Conservation (phyloP, 192 early-diverging fungal species). For the Rhizophagus prolifer region DNA sequence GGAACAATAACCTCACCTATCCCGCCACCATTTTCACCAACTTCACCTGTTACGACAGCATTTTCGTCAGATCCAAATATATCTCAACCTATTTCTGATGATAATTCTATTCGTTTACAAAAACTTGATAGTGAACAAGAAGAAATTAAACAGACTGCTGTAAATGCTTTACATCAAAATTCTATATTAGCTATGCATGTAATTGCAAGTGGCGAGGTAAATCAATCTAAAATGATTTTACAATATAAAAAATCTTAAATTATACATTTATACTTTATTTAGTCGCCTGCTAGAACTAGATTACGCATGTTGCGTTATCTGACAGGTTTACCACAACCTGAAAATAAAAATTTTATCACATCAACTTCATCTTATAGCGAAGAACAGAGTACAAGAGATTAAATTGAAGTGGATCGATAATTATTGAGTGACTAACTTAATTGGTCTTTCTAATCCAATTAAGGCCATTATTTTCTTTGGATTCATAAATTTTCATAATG, state of each 20-base stretch:
- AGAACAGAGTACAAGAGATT: too few species aligned
- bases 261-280: background rate
- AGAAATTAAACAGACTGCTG: background rate
- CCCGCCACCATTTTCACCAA: too few species aligned
- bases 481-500: too few species aligned
- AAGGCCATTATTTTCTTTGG: too few species aligned
- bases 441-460: too few species aligned
- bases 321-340: background rate
- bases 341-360: background rate
- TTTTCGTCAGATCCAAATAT: too few species aligned
- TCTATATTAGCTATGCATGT: constrained; percentile 6
- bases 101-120: background rate
- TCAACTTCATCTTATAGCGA: background rate
- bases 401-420: too few species aligned
- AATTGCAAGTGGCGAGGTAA: constrained; percentile 5
- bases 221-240: background rate
- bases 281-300: background rate
- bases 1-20: too few species aligned
- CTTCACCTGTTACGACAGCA: too few species aligned
- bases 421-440: too few species aligned
- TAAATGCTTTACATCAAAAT: constrained; percentile 10
- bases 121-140: background rate
- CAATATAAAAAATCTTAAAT: background rate
- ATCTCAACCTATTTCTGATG: too few species aligned
- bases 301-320: constrained; percentile 1